Evolutionary conservation across 306 rosid genomes (phyloP), one percentile per base, ranked within the genome.

Genomic region (Cucurbita maxima): DNA sequence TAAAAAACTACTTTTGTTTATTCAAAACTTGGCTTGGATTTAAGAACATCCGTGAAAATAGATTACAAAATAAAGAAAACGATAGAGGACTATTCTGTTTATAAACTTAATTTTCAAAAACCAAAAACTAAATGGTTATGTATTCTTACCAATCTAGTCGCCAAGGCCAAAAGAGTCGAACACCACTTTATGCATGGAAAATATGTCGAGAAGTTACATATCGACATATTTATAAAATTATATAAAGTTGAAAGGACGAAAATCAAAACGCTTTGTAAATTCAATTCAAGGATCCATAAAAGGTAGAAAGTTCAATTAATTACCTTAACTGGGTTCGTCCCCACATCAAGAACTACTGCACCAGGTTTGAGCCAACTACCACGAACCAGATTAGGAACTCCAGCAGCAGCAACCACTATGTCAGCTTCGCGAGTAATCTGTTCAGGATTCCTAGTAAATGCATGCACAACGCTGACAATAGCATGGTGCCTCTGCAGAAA

Each of bases 341-440:
- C 98, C 72, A 90, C 92, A 36, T 93, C 97, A 7, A 90, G 81
- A 68, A 93, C 94, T 73, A 82, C 77, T 59, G 97, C 97, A 47
- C 97, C 96, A 1, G 89, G 88, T 80, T 93, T 93, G 73, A 93
- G 84, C 98, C 98, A 93, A 83, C 82, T 84, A 19, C 94, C 92
- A 38, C 97, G 90, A 79, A 93, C 90, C 79, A 93, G 81, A 60
- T 90, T 88, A 16, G 98, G 96, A 74, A 90, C 91, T 76, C 98
- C 98, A 10, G 92, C 96, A 52, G 97, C 98, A 53, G 97, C 77
- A 68, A 93, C 76, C 79, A 88, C 76, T 79, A 93, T 93, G 81
- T 93, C 98, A 73, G 96, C 98, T 76, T 87, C 84, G 59, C 88
- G 76, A 45, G 94, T 80, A 76, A 90, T 84, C 56, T 76, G 81